Evolutionary conservation across 345 rosid genomes (phyloP).

Genomic region (Carallia brachiata): DNA sequence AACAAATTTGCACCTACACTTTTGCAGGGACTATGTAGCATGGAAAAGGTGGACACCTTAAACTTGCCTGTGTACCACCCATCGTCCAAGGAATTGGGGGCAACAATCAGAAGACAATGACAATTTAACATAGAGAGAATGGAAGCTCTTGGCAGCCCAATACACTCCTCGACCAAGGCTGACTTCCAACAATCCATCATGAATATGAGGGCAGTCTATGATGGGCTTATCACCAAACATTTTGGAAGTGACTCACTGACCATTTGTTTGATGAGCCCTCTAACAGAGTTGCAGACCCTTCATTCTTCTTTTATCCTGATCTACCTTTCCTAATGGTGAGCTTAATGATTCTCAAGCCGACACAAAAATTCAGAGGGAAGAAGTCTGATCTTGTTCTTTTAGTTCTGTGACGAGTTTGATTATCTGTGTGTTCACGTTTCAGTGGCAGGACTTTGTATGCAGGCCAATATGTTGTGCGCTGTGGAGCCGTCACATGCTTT

Average conservation of each 20-base stretch:
- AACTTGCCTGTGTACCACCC: background rate
- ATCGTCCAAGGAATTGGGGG: background rate
- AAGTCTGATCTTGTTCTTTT: too few relatives aligned
- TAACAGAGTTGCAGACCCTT: background rate
- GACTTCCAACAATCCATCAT: too few relatives aligned
- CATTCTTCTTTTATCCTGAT: background rate
- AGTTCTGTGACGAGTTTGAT: too few relatives aligned
- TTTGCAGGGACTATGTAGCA: background rate
- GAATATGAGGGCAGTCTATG: background rate
- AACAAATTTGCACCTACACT: background rate
- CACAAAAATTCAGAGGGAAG: too few relatives aligned
- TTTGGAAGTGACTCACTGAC: background rate
- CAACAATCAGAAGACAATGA: background rate
- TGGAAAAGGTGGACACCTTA: background rate
- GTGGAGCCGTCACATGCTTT: too few relatives aligned
- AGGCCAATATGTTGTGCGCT: too few relatives aligned
- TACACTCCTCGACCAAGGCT: background rate
- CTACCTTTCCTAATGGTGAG: background rate
- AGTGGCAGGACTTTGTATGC: too few relatives aligned
- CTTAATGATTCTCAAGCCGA: too few relatives aligned
- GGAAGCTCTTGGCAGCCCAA: background rate
- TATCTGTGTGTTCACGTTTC: too few relatives aligned
- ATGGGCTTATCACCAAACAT: background rate
- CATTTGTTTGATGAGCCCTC: background rate
- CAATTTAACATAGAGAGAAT: slow-evolving; percentile 5